Evolutionary conservation across 2,329 filamentous ascomycete genomes (phyloP), one percentile per base, ranked within the genome.

Genomic region (Colletotrichum tanaceti): DNA sequence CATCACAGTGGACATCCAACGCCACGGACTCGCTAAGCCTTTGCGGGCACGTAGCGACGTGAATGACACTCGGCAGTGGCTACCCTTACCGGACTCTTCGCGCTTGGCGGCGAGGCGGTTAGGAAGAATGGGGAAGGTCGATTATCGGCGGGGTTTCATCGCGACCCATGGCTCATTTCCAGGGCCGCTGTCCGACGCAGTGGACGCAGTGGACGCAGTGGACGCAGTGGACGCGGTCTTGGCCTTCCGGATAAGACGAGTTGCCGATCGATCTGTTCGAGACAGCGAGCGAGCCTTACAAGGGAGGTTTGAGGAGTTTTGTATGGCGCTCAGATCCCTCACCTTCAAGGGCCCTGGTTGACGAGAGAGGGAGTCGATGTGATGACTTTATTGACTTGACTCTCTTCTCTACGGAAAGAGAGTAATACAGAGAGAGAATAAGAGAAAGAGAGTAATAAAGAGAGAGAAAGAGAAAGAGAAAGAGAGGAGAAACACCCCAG

Each of bases 51-150:
- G 35, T 55, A 28, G 53, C 18, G 28, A n/a, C 16, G 43, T 53
- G 13, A 41, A 41, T 41, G 53, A 14, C 35, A 41, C 53, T 66
- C 63, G 58, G 63, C 50, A 62, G 58, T 66, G 63, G 50, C 63
- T 58, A 52, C 58, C 50, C 38, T n/a, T 44, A 58, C 64, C 44
- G 50, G 20, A 63, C 38, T 52, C 44, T 35, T 58, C 20, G 24
- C 50, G 58, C 64, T 67, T 63, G 58, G 64, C 64, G 47, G 52
- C 58, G 44, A 39, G 32, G 38, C 43, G 35, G 24, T 62, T 67
- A 57, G 20, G 52, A 44, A 63, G 59, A 63, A 67, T 57, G 38
- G 64, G 64, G 64, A 63, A 67, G 59, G 64, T 62, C 43, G 58
- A 41, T 52, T 9, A 28, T 28, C 20, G 38, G 35, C 52, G 39